Evolutionary conservation across 805 yeast species (phyloP).

Genomic region (Barnettozyma vustinii): DNA sequence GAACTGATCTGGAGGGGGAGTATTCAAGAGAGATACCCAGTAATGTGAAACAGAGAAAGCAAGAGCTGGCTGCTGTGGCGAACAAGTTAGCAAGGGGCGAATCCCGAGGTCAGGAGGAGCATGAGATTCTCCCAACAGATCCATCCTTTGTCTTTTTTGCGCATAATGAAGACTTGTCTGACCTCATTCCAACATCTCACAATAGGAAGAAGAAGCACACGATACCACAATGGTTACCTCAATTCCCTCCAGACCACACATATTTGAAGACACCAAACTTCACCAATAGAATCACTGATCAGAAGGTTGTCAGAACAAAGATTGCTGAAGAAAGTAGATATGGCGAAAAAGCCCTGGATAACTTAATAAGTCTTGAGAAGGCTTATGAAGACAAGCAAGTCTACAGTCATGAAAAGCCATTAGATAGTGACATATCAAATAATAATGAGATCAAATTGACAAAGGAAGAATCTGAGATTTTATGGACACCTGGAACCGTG

Average conservation of each 20-base stretch:
- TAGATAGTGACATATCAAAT: slow-evolving; percentile 10
- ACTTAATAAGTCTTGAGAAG: slow-evolving; percentile 38
- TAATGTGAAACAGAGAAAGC: slow-evolving; percentile 16
- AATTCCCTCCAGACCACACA: slow-evolving; percentile 91
- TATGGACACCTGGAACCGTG: slow-evolving; percentile 14
- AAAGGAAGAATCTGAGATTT: background rate
- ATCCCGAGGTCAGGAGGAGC: background rate
- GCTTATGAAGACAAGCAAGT: background rate
- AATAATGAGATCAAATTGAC: slow-evolving; percentile 5
- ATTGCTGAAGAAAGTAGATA: slow-evolving; percentile 75
- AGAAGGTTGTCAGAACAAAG: slow-evolving; percentile 61
- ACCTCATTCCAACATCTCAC: slow-evolving; percentile 49
- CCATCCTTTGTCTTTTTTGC: slow-evolving; percentile 50
- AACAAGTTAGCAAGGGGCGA: slow-evolving; percentile 2
- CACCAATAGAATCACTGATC: slow-evolving; percentile 58
- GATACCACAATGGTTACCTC: slow-evolving; percentile 77
- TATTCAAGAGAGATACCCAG: slow-evolving; percentile 12
- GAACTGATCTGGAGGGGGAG: slow-evolving; percentile 37
- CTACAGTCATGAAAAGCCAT: slow-evolving; percentile 1
- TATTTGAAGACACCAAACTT: slow-evolving; percentile 72
- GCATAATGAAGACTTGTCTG: slow-evolving; percentile 44
- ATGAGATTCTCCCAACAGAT: slow-evolving; percentile 27
- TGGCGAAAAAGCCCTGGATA: slow-evolving; percentile 73
- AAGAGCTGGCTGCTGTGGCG: slow-evolving; percentile 6
- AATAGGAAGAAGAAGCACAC: slow-evolving; percentile 30